Conservation (phyloP, 2,329 filamentous ascomycete species). For the Ophiostoma quercus region DNA sequence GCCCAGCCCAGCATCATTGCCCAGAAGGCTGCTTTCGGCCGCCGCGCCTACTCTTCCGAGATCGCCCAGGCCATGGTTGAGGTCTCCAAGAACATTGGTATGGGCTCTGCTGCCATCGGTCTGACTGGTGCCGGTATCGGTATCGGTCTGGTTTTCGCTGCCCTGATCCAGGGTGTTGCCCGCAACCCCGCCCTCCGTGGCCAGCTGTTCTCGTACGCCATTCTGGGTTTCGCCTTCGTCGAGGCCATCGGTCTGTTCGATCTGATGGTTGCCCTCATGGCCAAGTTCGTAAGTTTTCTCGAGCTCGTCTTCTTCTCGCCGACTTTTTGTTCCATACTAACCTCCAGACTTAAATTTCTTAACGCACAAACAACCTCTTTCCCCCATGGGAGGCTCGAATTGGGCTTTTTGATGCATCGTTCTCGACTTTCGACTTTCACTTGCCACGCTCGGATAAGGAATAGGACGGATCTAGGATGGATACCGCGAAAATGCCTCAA, state of each 20-base stretch:
- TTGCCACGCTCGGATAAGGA: conserved; percentile 9
- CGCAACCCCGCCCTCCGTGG: conserved; percentile 92
- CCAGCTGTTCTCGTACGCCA: conserved; percentile 73
- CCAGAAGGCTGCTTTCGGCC: conserved; percentile 54
- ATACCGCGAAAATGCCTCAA: conserved; percentile 21
- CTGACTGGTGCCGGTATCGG: conserved; percentile 89
- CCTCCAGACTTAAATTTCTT: conserved; percentile 26
- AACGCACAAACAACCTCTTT: conserved; percentile 21
- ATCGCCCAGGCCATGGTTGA: conserved; percentile 83
- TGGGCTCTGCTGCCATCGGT: conserved; percentile 86
- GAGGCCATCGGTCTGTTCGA: conserved; percentile 58
- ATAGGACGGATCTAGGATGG: conserved; percentile 10
- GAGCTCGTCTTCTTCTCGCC: too few relatives aligned
- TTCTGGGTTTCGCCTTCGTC: conserved; percentile 60
- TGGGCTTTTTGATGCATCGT: conserved; percentile 20
- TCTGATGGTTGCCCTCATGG: conserved; percentile 84
- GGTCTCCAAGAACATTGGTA: conserved; percentile 86
- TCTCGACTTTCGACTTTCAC: conserved; percentile 20
- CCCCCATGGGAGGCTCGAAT: conserved; percentile 24
- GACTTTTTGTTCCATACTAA: conserved; percentile 17
- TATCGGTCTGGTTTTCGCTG: conserved; percentile 92
- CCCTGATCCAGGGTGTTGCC: conserved; percentile 82
- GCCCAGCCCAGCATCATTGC: conserved; percentile 64
- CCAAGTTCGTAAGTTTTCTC: conserved; percentile 67
- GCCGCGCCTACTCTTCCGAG: conserved; percentile 80